Conservation (phyloP, 2,329 filamentous ascomycete genomes). For the Penicillium sp. region DNA sequence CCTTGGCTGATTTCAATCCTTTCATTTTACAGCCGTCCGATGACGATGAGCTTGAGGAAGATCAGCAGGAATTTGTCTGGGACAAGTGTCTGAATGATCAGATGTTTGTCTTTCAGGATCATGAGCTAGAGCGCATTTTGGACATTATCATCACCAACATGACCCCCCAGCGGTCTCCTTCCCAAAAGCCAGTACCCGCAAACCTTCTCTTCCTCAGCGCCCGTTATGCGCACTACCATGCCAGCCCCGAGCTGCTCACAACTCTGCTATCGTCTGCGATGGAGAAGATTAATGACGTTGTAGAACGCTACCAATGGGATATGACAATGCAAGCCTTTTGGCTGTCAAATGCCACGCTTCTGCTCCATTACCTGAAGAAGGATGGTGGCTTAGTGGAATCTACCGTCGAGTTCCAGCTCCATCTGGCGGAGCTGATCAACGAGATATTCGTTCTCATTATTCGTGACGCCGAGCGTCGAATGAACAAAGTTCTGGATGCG, state of each 20-base stretch:
- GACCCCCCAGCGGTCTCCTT: conserved; percentile 90
- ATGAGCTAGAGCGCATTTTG: conserved; percentile 84
- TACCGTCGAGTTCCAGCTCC: conserved; percentile 85
- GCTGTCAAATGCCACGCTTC: conserved; percentile 92
- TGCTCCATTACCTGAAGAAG: conserved; percentile 97
- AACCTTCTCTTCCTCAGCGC: conserved; percentile 96
- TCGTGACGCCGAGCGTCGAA: conserved; percentile 86
- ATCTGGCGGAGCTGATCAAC: conserved; percentile 91
- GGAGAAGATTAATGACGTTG: conserved; percentile 94
- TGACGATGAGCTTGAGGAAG: conserved; percentile 84
- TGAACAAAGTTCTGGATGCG: conserved; percentile 90
- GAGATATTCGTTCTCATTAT: conserved; percentile 99
- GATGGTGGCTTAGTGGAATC: conserved; percentile 76
- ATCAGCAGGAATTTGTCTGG: conserved; percentile 95
- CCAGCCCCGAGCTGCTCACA: conserved; percentile 77
- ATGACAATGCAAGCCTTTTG: conserved; percentile 99
- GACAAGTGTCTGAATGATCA: conserved; percentile 91
- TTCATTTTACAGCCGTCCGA: conserved; percentile 54
- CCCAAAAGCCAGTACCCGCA: conserved; percentile 96
- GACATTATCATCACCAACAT: conserved; percentile 97
- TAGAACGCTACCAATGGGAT: conserved; percentile 96
- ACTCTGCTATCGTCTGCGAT: conserved; percentile 81
- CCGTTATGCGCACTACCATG: conserved; percentile 94
- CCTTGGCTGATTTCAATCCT: background rate
- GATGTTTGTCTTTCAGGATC: conserved; percentile 99